phyloP scores from a whole-genome alignment of 2,329 filamentous ascomycete genomes.

The Polychaeton citri region DNA sequence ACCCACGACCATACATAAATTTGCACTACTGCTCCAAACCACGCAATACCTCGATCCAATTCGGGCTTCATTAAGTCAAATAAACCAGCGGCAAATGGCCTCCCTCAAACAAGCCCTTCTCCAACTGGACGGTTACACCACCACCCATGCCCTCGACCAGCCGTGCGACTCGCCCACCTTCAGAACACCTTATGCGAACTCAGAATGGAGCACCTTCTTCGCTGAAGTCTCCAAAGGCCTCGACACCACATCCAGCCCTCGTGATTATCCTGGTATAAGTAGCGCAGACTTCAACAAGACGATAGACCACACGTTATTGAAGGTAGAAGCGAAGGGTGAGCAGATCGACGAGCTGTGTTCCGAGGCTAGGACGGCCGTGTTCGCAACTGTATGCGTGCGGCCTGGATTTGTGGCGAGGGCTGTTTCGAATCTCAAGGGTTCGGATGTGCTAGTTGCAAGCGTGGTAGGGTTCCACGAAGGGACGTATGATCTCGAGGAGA shows the following conservation, averaged over 20 bases:
- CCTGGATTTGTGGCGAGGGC: conserved; percentile 38
- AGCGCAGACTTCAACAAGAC: conserved; percentile 14
- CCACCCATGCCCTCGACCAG: background rate
- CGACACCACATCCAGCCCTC: conserved; percentile 1
- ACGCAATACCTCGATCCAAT: too few species aligned
- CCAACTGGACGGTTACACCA: background rate
- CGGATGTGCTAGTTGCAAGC: conserved; percentile 39
- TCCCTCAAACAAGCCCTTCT: background rate
- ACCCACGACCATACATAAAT: too few species aligned
- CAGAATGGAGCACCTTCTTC: conserved; percentile 31
- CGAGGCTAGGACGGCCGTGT: conserved; percentile 37
- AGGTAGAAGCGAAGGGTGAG: conserved; percentile 31
- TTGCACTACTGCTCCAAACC: too few species aligned
- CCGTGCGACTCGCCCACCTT: background rate
- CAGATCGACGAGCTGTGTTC: conserved; percentile 42
- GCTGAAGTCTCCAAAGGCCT: conserved; percentile 9
- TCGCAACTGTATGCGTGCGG: conserved; percentile 45
- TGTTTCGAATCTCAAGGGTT: conserved; percentile 34
- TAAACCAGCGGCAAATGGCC: background rate
- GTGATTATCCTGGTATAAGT: conserved; percentile 2
- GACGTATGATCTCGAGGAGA: conserved; percentile 37
- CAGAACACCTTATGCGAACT: conserved; percentile 22
- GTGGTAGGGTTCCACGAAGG: conserved; percentile 50
- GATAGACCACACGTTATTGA: conserved; percentile 38
- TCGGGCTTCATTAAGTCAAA: background rate